These are phyloP conservation scores for Cryphonectria carpinicola DNA, from an alignment of 2,329 filamentous ascomycete species.

Conservation along the genomic window DNA sequence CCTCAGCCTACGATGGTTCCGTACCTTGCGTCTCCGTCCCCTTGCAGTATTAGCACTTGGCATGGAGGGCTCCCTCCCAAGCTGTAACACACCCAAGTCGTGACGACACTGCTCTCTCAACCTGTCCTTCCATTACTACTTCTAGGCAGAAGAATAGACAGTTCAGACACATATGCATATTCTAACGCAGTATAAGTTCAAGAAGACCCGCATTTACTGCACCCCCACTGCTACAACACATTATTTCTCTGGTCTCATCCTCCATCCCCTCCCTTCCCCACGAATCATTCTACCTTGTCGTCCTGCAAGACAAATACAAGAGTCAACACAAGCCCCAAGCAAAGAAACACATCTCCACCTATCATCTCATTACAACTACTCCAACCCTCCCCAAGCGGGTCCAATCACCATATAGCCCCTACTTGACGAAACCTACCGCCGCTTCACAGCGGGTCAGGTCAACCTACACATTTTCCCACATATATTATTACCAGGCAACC, in stretches of 20 bases:
- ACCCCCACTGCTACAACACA: slow-evolving; percentile 21
- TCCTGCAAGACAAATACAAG: slow-evolving; percentile 21
- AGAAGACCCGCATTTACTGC: slow-evolving; percentile 15
- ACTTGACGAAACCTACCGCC: background rate
- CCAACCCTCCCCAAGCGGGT: slow-evolving; percentile 10
- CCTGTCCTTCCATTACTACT: background rate
- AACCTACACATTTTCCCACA: slow-evolving; percentile 14
- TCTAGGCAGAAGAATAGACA: slow-evolving; percentile 23
- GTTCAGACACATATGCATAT: slow-evolving; percentile 5
- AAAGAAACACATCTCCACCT: slow-evolving; percentile 8
- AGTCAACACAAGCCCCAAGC: slow-evolving; percentile 13
- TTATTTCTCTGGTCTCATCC: background rate
- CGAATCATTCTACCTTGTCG: slow-evolving; percentile 15
- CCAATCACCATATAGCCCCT: background rate
- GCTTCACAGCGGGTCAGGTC: slow-evolving; percentile 1
- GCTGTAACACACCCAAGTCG: slow-evolving; percentile 10
- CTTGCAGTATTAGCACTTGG: background rate
- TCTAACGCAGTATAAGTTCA: slow-evolving; percentile 21
- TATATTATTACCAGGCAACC: background rate
- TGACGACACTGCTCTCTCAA: background rate
- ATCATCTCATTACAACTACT: background rate
- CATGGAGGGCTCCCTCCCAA: slow-evolving; percentile 25
- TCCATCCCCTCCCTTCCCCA: background rate
- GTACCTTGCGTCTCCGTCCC: background rate
- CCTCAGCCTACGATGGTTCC: background rate